These are phyloP conservation scores for Canna indica DNA, from an alignment of 176 grass and related monocot species.

Conservation along the genomic window DNA sequence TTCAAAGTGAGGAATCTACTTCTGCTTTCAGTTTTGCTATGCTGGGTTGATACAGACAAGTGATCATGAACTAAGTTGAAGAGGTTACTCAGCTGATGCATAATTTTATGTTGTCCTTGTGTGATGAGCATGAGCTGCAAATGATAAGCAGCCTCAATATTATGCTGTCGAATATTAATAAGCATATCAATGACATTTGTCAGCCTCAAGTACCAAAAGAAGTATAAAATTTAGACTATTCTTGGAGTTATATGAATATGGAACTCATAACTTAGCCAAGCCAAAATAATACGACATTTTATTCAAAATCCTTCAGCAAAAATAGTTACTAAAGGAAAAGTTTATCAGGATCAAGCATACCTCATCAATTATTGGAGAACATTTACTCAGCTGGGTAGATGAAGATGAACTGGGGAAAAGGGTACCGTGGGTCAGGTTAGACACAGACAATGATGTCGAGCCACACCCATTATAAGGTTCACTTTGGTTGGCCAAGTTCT, in stretches of 20 bases:
- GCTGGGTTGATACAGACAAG: slow-evolving; percentile 26
- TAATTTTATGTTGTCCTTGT: slow-evolving; percentile 72
- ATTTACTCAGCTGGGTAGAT: slow-evolving; percentile 64
- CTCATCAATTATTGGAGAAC: slow-evolving; percentile 77
- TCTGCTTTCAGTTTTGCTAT: background rate
- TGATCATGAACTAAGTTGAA: slow-evolving; percentile 65
- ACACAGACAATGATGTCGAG: slow-evolving; percentile 76
- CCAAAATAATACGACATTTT: background rate
- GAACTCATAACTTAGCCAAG: background rate
- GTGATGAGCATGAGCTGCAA: slow-evolving; percentile 54
- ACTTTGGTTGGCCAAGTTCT: slow-evolving; percentile 59
- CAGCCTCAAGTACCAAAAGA: no score
- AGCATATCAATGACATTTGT: no score
- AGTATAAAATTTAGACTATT: no score
- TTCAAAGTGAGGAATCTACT: background rate
- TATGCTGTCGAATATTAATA: background rate
- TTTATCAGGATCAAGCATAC: slow-evolving; percentile 15
- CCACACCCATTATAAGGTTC: slow-evolving; percentile 72
- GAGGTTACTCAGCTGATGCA: slow-evolving; percentile 75
- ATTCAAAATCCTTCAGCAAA: background rate
- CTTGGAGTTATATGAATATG: background rate
- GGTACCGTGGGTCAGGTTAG: slow-evolving; percentile 76
- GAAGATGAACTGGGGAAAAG: slow-evolving; percentile 71
- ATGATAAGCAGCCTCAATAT: background rate
- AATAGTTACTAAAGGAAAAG: background rate